phyloP scores from a whole-genome alignment of 2,329 filamentous ascomycete species.

The Lecanicillium sp. region DNA sequence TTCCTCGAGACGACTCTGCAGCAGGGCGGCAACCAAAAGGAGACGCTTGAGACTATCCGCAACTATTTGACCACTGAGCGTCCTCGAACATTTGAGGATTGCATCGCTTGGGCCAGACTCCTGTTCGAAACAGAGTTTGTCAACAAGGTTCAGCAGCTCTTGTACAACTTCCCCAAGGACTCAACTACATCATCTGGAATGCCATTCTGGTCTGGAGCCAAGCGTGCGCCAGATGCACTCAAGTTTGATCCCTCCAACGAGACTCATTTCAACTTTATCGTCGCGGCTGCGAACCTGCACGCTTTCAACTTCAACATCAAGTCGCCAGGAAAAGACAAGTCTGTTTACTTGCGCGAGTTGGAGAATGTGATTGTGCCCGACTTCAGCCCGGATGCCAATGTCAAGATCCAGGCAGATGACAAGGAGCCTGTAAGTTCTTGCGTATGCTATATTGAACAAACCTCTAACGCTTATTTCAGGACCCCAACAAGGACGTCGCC shows the following conservation, averaged over 20 bases:
- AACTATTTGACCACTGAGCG: constrained; percentile 90
- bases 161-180: constrained; percentile 97
- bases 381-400: constrained; percentile 78
- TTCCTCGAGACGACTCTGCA: constrained; percentile 83
- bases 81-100: constrained; percentile 88
- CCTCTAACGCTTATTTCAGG: constrained; percentile 31
- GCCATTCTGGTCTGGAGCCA: constrained; percentile 96
- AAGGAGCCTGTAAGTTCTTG: constrained; percentile 64
- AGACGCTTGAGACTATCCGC: constrained; percentile 80
- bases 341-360: constrained; percentile 69
- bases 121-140: constrained; percentile 96
- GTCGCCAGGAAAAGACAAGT: constrained; percentile 58
- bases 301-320: constrained; percentile 98
- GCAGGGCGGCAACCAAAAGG: constrained; percentile 91
- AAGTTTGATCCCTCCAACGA: constrained; percentile 80
- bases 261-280: constrained; percentile 81
- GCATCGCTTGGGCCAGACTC: constrained; percentile 87
- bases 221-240: constrained; percentile 86
- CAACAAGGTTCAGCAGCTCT: constrained; percentile 88
- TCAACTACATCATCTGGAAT: constrained; percentile 79
- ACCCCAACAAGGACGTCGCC: constrained; percentile 68
- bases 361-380: constrained; percentile 94
- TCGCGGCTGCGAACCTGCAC: constrained; percentile 83
- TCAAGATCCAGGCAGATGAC: constrained; percentile 96
- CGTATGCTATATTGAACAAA: not conserved